Conservation (phyloP, 2,329 filamentous ascomycete genomes). For the Dothiorella sarmentorum region DNA sequence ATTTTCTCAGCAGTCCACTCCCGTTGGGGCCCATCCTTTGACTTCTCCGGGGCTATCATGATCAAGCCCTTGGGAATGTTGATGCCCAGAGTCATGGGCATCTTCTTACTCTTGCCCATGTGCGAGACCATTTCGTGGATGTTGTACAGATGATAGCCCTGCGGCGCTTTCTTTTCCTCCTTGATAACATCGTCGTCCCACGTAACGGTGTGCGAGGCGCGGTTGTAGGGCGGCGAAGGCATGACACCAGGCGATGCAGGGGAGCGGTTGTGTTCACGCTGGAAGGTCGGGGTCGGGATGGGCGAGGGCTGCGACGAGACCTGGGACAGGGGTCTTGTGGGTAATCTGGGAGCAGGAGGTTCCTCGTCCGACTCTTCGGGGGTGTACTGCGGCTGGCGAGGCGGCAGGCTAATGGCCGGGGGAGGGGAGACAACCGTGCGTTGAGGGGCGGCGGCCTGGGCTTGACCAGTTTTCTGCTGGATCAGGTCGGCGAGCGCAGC, state of each 20-base stretch:
- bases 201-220: conserved; percentile 35
- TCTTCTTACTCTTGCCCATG: conserved; percentile 95
- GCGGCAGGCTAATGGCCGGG: conserved; percentile 47
- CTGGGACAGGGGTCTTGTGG: conserved; percentile 58
- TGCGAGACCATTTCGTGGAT: conserved; percentile 97
- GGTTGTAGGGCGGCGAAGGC: conserved; percentile 50
- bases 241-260: conserved; percentile 34
- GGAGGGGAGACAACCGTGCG: conserved; percentile 35
- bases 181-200: conserved; percentile 43
- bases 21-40: conserved; percentile 76
- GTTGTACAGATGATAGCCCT: conserved; percentile 87
- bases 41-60: conserved; percentile 83
- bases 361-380: conserved; percentile 68
- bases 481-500: conserved; percentile 56
- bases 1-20: conserved; percentile 95
- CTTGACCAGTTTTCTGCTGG: conserved; percentile 65
- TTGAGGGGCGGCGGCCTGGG: conserved; percentile 41
- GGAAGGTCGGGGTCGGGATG: conserved; percentile 36
- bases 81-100: conserved; percentile 95
- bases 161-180: conserved; percentile 34
- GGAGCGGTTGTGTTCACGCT: conserved; percentile 22
- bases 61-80: conserved; percentile 86
- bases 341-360: conserved; percentile 57
- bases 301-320: conserved; percentile 49
- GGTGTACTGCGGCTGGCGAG: conserved; percentile 55